Evolutionary conservation across 768 basidiomycete genomes (phyloP).

Genomic region (Coprinopsis sp.): DNA sequence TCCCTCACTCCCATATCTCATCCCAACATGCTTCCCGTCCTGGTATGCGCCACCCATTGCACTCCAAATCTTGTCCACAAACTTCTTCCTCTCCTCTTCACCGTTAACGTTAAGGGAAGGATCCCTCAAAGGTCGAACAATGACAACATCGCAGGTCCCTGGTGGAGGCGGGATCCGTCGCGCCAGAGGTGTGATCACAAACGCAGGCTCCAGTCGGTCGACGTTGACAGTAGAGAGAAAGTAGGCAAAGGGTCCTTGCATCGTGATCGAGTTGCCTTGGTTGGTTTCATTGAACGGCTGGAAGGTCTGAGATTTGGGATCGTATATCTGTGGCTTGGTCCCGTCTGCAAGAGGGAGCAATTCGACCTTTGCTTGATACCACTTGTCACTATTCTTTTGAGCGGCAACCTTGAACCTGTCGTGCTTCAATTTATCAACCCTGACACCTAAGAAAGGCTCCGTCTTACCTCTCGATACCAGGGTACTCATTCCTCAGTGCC

Average conservation of each 20-base stretch:
- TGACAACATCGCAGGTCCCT: conserved; percentile 64
- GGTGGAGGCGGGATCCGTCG: conserved; percentile 39
- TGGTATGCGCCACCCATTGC: conserved; percentile 70
- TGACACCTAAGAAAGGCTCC: conserved; percentile 2
- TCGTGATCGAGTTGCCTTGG: conserved; percentile 27
- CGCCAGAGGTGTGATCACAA: conserved; percentile 69
- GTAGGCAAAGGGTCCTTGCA: conserved; percentile 77
- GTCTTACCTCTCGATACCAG: conserved; percentile 58
- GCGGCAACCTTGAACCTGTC: conserved; percentile 82
- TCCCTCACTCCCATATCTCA: conserved; percentile 50
- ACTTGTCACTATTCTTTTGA: conserved; percentile 61
- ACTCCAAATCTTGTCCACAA: conserved; percentile 47
- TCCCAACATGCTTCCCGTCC: conserved; percentile 63
- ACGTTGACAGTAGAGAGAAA: conserved; percentile 80
- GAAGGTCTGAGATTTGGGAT: conserved; percentile 47
- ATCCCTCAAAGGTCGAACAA: conserved; percentile 69
- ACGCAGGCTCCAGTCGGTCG: conserved; percentile 79
- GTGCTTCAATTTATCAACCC: not conserved
- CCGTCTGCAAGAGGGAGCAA: conserved; percentile 44
- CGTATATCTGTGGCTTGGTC: conserved; percentile 54
- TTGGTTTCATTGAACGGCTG: conserved; percentile 28
- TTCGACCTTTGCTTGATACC: conserved; percentile 59
- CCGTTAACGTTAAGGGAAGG: conserved; percentile 40
- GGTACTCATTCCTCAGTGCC: conserved; percentile 57
- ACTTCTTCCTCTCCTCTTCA: conserved; percentile 40